Percentiles rank a stretch among this genome's conserved stretches.
Conservation (phyloP, 305 asterid species). For the Rubia occidens region DNA sequence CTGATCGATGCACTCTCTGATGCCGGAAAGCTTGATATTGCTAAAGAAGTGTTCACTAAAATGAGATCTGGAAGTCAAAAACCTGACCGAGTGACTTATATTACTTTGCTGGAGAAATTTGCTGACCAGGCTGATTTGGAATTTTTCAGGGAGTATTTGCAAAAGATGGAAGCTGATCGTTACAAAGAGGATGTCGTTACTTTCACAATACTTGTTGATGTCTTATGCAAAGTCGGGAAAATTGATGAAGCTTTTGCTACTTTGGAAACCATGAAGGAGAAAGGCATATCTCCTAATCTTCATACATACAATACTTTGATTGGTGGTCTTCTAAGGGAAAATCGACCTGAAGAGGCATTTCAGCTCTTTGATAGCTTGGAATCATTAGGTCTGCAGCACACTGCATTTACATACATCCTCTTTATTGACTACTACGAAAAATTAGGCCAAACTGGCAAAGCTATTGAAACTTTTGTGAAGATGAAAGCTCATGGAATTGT, state of each 20-base stretch:
- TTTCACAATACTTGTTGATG: conserved; percentile 67
- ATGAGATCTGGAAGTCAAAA: conserved; percentile 67
- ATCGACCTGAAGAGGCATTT: conserved; percentile 56
- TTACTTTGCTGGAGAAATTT: conserved; percentile 71
- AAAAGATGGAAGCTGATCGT: conserved; percentile 74
- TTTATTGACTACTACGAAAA: conserved; percentile 85
- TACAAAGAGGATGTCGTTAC: conserved; percentile 70
- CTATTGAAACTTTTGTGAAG: conserved; percentile 62
- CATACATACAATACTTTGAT: conserved; percentile 85
- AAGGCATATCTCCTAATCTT: conserved; percentile 56
- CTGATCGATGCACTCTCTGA: conserved; percentile 86
- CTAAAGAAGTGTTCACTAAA: conserved; percentile 61
- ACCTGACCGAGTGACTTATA: conserved; percentile 87
- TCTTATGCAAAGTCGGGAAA: conserved; percentile 68
- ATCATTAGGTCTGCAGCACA: conserved; percentile 41
- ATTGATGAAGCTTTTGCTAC: conserved; percentile 58
- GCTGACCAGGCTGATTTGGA: conserved; percentile 67
- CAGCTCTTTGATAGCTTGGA: conserved; percentile 53
- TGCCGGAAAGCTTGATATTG: conserved; percentile 69
- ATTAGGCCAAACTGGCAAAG: conserved; percentile 70
- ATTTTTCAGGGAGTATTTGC: conserved; percentile 54
- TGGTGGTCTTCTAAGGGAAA: conserved; percentile 62
- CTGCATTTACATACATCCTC: conserved; percentile 63
- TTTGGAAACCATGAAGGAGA: conserved; percentile 56
- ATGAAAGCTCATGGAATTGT: conserved; percentile 79